These are phyloP conservation scores for Teratosphaeria gauchensis DNA, from an alignment of 2,329 filamentous ascomycete species.

Conservation along the genomic window DNA sequence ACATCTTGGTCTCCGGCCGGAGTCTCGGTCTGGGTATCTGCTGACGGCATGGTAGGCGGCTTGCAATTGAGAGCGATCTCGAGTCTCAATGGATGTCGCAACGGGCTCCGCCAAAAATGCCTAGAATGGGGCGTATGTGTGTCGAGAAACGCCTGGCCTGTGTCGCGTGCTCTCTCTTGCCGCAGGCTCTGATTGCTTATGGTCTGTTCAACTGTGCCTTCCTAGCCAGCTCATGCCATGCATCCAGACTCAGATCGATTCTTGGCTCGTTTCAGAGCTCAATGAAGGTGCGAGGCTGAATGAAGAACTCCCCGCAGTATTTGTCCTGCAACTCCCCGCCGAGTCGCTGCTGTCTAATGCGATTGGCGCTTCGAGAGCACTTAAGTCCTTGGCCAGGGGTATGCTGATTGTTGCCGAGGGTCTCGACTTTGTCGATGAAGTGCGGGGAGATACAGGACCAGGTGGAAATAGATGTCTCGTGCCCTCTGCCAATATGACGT, in stretches of 20 bases:
- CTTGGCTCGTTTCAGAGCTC: not conserved
- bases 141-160: not conserved
- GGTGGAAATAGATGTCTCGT: not conserved
- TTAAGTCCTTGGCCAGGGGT: not conserved
- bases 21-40: not conserved
- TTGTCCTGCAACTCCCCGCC: not conserved
- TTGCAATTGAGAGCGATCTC: not conserved
- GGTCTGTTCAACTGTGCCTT: not conserved
- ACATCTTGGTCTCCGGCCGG: not conserved
- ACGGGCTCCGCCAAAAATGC: not conserved
- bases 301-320: not conserved
- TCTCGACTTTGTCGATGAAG: not conserved
- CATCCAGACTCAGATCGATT: not conserved
- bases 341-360: not conserved
- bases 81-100: not conserved
- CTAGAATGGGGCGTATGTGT: not conserved
- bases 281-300: not conserved
- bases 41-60: conserved; percentile 4
- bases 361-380: not conserved
- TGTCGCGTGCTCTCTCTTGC: not conserved
- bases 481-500: not conserved
- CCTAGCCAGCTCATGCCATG: conserved; percentile 4
- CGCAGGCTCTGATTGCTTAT: not conserved
- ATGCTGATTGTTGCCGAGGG: not conserved
- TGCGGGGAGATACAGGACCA: not conserved